A percentile compares a stretch with the other conserved stretches of the same genome.
Evolutionary conservation across 805 yeast genomes (phyloP).

Genomic region (Clavispora phyllophila): DNA sequence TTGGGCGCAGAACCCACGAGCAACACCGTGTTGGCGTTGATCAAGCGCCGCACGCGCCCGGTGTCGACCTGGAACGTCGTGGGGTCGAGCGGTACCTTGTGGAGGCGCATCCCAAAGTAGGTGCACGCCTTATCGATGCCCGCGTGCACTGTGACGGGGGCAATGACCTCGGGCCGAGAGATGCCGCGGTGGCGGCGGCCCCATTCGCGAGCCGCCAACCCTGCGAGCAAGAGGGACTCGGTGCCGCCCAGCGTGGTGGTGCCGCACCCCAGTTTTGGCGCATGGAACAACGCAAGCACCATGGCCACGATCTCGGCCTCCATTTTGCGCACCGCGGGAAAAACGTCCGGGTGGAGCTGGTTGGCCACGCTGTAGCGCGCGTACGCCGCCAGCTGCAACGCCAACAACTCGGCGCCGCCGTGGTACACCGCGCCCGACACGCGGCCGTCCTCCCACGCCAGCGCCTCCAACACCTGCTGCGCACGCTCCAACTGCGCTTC

Average conservation of each 20-base stretch:
- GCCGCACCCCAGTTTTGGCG: constrained; percentile 60
- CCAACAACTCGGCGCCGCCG: constrained; percentile 77
- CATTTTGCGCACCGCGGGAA: constrained; percentile 95
- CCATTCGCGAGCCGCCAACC: constrained; percentile 80
- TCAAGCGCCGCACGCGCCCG: constrained; percentile 53
- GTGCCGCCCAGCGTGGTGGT: constrained; percentile 94
- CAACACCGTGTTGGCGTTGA: constrained; percentile 76
- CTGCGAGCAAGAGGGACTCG: constrained; percentile 81
- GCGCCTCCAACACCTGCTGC: constrained; percentile 46
- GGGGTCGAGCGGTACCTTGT: constrained; percentile 73
- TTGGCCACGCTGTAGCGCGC: constrained; percentile 79
- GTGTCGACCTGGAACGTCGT: constrained; percentile 63
- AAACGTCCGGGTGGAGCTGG: constrained; percentile 94
- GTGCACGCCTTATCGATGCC: constrained; percentile 91
- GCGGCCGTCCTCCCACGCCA: constrained; percentile 80
- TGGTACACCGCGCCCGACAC: constrained; percentile 96
- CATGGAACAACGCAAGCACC: constrained; percentile 78
- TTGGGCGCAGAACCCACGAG: constrained; percentile 94
- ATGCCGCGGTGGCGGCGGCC: constrained; percentile 58
- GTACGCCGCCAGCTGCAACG: constrained; percentile 73
- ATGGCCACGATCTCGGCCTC: constrained; percentile 91
- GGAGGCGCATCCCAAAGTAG: constrained; percentile 81
- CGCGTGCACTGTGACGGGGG: constrained; percentile 89
- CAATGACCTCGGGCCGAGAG: constrained; percentile 73
- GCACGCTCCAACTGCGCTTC: constrained; percentile 46